Conservation (phyloP, 2,329 filamentous ascomycete species). For the Huntiella omanensis region DNA sequence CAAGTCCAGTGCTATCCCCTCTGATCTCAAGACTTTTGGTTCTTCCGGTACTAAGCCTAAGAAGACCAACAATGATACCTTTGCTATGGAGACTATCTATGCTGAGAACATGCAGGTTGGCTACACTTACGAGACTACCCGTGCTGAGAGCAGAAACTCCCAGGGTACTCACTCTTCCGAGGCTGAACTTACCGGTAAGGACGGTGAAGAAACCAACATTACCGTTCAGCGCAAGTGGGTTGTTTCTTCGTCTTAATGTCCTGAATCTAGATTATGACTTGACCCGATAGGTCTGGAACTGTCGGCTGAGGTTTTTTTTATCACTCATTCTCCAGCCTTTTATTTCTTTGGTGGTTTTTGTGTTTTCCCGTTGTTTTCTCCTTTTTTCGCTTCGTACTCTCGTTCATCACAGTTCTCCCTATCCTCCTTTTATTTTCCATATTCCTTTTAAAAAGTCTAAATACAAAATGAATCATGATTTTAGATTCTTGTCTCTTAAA, state of each 20-base stretch:
- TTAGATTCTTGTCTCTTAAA: no score
- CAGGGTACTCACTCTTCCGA: constrained; percentile 9
- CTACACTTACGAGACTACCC: constrained; percentile 6
- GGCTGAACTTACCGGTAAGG: constrained; percentile 4
- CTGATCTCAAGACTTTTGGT: constrained; percentile 8
- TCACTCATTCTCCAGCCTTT: no score
- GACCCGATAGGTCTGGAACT: no score
- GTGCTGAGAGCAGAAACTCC: constrained; percentile 9
- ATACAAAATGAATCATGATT: no score
- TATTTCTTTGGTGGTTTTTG: no score
- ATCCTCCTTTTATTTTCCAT: no score
- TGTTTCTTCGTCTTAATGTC: constrained; percentile 1
- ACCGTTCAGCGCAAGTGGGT: constrained; percentile 11
- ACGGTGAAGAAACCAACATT: constrained; percentile 8
- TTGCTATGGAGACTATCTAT: constrained; percentile 10
- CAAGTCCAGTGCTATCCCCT: constrained; percentile 2
- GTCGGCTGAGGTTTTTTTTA: no score
- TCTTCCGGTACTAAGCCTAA: constrained; percentile 5
- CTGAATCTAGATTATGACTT: no score
- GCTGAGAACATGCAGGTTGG: constrained; percentile 10
- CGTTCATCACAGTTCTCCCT: no score
- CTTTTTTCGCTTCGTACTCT: no score
- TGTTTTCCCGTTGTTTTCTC: no score
- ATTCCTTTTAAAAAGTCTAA: no score
- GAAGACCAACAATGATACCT: constrained; percentile 3